Evolutionary conservation across 257 asterid genomes (phyloP).

Genomic region (Petunia axillaris): DNA sequence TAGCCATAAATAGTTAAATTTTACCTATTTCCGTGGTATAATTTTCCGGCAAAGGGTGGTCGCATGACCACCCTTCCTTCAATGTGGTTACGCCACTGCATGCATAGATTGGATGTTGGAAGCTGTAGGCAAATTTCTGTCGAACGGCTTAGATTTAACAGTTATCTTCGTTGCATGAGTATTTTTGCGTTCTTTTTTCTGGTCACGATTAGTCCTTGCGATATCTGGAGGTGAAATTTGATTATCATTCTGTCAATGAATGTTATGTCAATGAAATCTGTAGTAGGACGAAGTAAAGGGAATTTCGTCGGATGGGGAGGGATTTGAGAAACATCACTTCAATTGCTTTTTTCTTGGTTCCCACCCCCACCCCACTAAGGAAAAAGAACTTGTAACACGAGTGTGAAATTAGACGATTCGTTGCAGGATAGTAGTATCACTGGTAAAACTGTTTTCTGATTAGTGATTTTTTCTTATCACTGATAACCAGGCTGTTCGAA

Average conservation of each 20-base stretch:
- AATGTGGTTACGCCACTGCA: too few relatives aligned
- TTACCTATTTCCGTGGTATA: too few relatives aligned
- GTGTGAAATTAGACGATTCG: not conserved
- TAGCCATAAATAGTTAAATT: too few relatives aligned
- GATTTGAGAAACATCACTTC: constrained; percentile 1
- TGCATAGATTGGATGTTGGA: not conserved
- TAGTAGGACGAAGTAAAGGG: not conserved
- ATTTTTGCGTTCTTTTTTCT: not conserved
- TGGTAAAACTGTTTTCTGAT: not conserved
- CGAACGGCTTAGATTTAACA: not conserved
- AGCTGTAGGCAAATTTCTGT: constrained; percentile 3
- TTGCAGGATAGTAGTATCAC: constrained; percentile 1
- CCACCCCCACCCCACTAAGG: not conserved
- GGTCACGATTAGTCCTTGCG: not conserved
- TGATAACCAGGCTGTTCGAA: constrained; percentile 62
- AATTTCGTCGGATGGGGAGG: not conserved
- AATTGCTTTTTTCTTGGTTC: not conserved
- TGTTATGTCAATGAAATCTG: not conserved
- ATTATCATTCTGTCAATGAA: constrained; percentile 9
- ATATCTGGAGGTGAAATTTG: constrained; percentile 19
- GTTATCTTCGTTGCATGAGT: not conserved
- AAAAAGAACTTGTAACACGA: not conserved
- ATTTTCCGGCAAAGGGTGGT: too few relatives aligned
- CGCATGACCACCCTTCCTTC: too few relatives aligned
- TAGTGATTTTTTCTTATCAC: not conserved